Base-by-base conservation (phyloP, 2,329 filamentous ascomycete species). In the Zelopaecilomyces penicillatus region DNA sequence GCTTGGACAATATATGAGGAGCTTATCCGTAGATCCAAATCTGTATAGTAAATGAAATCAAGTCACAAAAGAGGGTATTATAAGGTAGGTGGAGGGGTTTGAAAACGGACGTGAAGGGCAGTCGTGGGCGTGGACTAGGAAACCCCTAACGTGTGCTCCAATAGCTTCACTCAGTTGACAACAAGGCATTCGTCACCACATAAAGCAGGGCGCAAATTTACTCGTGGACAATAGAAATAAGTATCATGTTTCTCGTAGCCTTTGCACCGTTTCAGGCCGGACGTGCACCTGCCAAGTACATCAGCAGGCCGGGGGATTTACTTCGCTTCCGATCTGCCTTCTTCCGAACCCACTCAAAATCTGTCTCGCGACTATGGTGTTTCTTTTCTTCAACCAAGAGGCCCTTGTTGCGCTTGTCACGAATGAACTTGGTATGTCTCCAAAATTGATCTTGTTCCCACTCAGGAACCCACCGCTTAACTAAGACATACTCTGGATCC, bases 1-100 rank as follows among this genome's bases (percentile, higher is more conserved):
- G 91, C 91, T 6, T 98, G 93, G 93, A 97, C 91, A 7, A 74
- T 96, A 35, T 98, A 98, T 60, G 93, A 98, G 68, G 91, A 96
- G 64, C 65, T 96, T 55, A 84, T 97, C 50, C 72, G 90, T 48
- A 75, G 85, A 54, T 58, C 19, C 19, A 19, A 19, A 19, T 19
- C 19, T 19, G 19, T 19, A 19, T 19, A 19, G 19, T 19, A 19
- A 19, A 2, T 19, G 19, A 19, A 19, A 19, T 19, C 19, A 19
- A 19, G 19, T 19, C 19, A 19, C 19, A 19, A 19, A 19, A 19
- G 19, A 19, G 19, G 19, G 19, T 19, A 19, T 19, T 19, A 19
- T 19, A 19, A 19, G 19, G 19, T 19, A 19, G 19, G 19, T 19
- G 19, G 19, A 19, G 19, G 19, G 19, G 3, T 19, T 19, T 19